phyloP scores from a whole-genome alignment of 2,329 filamentous ascomycete genomes.

The Penicillium sp. region DNA sequence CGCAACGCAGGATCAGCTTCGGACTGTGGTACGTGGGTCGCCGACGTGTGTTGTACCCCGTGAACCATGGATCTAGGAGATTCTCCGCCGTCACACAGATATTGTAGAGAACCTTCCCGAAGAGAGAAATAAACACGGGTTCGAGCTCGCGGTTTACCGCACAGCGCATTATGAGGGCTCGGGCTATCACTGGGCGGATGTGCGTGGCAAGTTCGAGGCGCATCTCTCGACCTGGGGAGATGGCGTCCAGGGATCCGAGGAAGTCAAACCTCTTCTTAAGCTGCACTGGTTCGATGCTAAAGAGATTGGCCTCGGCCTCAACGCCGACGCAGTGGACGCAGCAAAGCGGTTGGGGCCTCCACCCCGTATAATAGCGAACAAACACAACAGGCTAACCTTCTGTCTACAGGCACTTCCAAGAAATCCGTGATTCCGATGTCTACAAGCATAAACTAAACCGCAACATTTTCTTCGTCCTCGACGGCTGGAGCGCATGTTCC shows the following conservation, averaged over 20 bases:
- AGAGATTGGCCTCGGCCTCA: background rate
- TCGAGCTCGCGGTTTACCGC: conserved; percentile 30
- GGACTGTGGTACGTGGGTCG: conserved; percentile 20
- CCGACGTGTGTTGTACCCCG: conserved; percentile 14
- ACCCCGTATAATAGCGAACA: background rate
- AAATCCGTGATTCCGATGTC: background rate
- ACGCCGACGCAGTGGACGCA: background rate
- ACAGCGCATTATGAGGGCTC: conserved; percentile 26
- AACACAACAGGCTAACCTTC: background rate
- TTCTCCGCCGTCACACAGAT: background rate
- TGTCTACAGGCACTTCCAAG: background rate
- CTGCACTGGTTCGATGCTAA: conserved; percentile 34
- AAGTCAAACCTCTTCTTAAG: conserved; percentile 28
- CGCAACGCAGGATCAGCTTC: conserved; percentile 18
- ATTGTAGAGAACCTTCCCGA: background rate
- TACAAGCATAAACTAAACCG: background rate
- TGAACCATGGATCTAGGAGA: conserved; percentile 26
- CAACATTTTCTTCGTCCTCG: background rate
- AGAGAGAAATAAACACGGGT: background rate
- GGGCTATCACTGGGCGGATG: background rate
- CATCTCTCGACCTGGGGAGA: conserved; percentile 30
- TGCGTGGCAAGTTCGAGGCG: background rate
- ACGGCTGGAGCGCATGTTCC: background rate
- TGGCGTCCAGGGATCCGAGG: conserved; percentile 26
- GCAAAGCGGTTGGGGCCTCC: conserved; percentile 1